Evolutionary conservation across 345 rosid genomes (phyloP), one percentile per base, ranked within the genome.

Genomic region (Heritiera littoralis): DNA sequence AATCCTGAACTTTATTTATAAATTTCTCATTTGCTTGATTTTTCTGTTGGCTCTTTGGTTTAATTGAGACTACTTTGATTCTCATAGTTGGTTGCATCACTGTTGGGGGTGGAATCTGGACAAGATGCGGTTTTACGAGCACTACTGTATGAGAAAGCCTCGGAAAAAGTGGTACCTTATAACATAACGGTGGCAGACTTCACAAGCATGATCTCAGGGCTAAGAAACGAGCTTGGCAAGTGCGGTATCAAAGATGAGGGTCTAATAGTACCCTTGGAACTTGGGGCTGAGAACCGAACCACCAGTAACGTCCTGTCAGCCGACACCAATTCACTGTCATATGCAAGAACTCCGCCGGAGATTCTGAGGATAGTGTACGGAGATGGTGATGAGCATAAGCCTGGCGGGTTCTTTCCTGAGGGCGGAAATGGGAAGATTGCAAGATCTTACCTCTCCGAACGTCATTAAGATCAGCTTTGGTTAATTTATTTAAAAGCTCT

Each of bases 101-200:
- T 92, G 18, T 79, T 90, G 81, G 97, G 90, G 0, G 90, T 87
- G 68, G 97, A 91, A 79, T 77, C 95, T 1, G 95, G 90, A 23
- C 95, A 92, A 78, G 97, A 92, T 77, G 92, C 86, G 8, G 92
- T 88, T 10, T 45, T 91, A 72, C 77, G 93, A 77, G 61, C 91
- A 11, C 56, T 89, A 9, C 82, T 92, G 0, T 86, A 87, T 74
- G 85, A 81, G 81, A 86, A 60, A 72, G 88, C 87, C 0, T 0
- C 66, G 0, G 69, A 81, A 59, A 67, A 1, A 49, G 92, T 87
- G 75, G 13, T 1, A 15, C 90, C 90, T 0, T 87, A 89, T 58
- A 7, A 73, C 54, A 17, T 80, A 2, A 86, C 87, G 0, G 92
- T 89, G 55, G 88, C 88, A 0, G 83, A 87, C n/a, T 86, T 86